A percentile compares a stretch with the other conserved stretches of the same genome.
phyloP scores from a whole-genome alignment of 139 green algal species.

The Gonium pectorale region DNA sequence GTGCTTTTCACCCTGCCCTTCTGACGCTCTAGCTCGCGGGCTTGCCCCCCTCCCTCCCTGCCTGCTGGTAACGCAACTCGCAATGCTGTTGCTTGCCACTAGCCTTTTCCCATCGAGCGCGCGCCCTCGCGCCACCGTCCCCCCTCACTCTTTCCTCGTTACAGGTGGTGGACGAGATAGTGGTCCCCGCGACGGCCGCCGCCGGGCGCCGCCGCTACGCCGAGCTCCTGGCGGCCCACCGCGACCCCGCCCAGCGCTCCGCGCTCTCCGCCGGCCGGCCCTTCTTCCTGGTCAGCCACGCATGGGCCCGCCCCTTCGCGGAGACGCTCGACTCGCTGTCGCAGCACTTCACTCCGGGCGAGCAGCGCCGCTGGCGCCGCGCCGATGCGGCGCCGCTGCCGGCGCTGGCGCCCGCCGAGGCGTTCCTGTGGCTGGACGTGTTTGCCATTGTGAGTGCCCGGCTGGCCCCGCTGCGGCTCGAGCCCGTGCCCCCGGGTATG shows the following conservation, averaged over 20 bases:
- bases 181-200: neutral
- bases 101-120: too few species aligned
- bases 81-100: too few species aligned
- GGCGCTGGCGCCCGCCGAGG: neutral
- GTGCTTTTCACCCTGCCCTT: too few species aligned
- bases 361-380: slow-evolving; percentile 15
- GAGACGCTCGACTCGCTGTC: neutral
- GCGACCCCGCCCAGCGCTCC: neutral
- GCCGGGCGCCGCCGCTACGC: neutral
- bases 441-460: slow-evolving; percentile 8
- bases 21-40: too few species aligned
- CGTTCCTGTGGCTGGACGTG: slow-evolving; percentile 17
- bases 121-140: too few species aligned
- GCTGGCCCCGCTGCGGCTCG: too few species aligned
- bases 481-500: too few species aligned
- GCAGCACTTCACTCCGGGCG: slow-evolving; percentile 7
- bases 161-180: neutral
- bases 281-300: slow-evolving; percentile 20
- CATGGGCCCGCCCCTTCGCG: neutral
- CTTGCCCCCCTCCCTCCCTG: too few species aligned
- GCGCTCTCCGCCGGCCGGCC: neutral
- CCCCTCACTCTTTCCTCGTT: too few species aligned
- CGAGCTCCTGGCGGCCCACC: neutral
- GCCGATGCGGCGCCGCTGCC: slow-evolving; percentile 1
- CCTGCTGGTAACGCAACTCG: too few species aligned